phyloP scores from a whole-genome alignment of 352 stramenopile genomes.

The Chrysophaeum taylorii region DNA sequence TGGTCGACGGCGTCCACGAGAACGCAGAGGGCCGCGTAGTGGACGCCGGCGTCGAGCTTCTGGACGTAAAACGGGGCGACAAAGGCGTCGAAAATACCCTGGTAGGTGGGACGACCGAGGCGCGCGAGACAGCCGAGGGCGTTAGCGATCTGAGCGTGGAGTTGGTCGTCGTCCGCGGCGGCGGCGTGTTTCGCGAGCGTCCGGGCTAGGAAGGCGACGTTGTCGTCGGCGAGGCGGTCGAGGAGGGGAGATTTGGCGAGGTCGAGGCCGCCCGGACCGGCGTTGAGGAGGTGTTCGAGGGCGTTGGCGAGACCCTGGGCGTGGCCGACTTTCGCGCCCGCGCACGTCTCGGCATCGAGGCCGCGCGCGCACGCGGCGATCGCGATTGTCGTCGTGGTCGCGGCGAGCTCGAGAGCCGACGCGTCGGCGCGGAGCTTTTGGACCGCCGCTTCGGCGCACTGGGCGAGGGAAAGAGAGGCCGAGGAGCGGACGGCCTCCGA shows the following conservation, averaged over 20 bases:
- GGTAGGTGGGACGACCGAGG: neutral
- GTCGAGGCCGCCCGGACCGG: neutral
- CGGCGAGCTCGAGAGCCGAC: neutral
- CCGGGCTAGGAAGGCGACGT: neutral
- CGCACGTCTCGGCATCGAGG: neutral
- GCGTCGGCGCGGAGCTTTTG: neutral
- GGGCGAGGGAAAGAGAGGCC: neutral
- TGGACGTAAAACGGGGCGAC: neutral
- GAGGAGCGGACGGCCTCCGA: neutral
- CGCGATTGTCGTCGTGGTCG: too few relatives aligned
- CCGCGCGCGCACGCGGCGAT: neutral
- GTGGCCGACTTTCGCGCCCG: neutral
- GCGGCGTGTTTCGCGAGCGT: neutral
- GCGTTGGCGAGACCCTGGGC: neutral
- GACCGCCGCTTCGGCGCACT: neutral
- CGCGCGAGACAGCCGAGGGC: neutral
- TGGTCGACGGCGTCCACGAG: conserved; percentile 1
- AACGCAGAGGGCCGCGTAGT: neutral
- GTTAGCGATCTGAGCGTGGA: neutral
- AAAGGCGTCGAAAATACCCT: neutral
- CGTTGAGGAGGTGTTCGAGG: neutral
- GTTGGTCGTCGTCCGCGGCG: neutral
- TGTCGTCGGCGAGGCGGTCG: neutral
- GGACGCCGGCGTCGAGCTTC: neutral
- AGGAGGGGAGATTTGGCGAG: too few relatives aligned